Percentiles rank a stretch among this genome's conserved stretches.
phyloP scores from a whole-genome alignment of 495 filamentous ascomycete species.

The Cercophora samala region DNA sequence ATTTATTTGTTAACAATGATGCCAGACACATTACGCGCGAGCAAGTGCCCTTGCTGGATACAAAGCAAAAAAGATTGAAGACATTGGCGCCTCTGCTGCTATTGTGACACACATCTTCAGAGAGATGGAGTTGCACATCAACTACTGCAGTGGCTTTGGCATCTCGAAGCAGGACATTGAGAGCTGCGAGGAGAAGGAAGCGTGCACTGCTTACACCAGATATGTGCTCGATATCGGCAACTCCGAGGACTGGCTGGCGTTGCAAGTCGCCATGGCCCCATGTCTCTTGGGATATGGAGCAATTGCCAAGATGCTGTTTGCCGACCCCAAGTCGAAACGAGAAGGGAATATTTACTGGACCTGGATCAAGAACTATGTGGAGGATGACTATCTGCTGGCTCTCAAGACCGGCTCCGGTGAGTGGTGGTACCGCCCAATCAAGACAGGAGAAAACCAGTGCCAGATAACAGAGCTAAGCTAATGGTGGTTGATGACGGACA shows the following conservation, averaged over 20 bases:
- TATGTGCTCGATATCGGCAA: slow-evolving; percentile 87
- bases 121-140: slow-evolving; percentile 76
- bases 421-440: slow-evolving; percentile 20
- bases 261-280: slow-evolving; percentile 79
- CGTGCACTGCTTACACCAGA: slow-evolving; percentile 72
- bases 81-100: slow-evolving; percentile 66
- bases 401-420: slow-evolving; percentile 65
- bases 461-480: slow-evolving; percentile 6
- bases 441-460: not conserved
- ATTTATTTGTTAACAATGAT: not conserved
- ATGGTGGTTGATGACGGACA: slow-evolving; percentile 25
- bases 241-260: slow-evolving; percentile 76
- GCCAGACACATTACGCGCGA: slow-evolving; percentile 76
- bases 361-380: slow-evolving; percentile 85
- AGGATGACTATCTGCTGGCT: slow-evolving; percentile 69
- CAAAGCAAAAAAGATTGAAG: slow-evolving; percentile 70
- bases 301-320: slow-evolving; percentile 64
- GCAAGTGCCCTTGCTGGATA: slow-evolving; percentile 80
- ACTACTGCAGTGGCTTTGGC: slow-evolving; percentile 76
- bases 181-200: slow-evolving; percentile 65
- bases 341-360: slow-evolving; percentile 79
- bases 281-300: slow-evolving; percentile 84
- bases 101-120: slow-evolving; percentile 71
- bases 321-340: slow-evolving; percentile 51
- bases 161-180: slow-evolving; percentile 75